Base-by-base conservation (phyloP, 306 rosid genomes). In the Pyrus betulifolia region DNA sequence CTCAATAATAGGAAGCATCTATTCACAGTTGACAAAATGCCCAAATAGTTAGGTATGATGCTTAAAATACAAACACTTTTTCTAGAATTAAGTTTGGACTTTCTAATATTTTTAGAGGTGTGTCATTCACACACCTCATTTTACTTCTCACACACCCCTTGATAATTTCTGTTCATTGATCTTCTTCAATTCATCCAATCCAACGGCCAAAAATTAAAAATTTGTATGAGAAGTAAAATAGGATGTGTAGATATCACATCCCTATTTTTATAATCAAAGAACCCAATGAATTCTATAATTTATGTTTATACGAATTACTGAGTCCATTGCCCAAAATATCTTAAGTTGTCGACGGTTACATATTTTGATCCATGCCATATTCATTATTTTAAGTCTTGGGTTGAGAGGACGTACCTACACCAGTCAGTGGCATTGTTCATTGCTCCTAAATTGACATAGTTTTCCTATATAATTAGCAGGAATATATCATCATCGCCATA, bases 1-100 rank as follows among this genome's bases (percentile, higher is more conserved):
- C 69, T 54, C 77, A 79, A 72, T 55, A 42, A 64, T 79, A 63
- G 51, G 75, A 40, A 28, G 74, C 74, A 72, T 66, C 74, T 65
- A 62, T 61, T 31, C 15, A 63, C 23, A 52, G 59, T 51, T 54
- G 55, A 18, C 68, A 64, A 28, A 44, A 44, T 27, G 45, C 61
- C 25, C 74, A 70, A 30, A 15, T 59, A 14, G 11, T 78, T 12
- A 31, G 49, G 74, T 71, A 33, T 51, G 10, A 62, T 45, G n/a
- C 12, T 9, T 42, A 42, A 42, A 42, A 42, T 42, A 42, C 45
- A 38, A 38, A 42, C 45, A 42, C 14, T 14, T 40, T 54, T 42
- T 40, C 74, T 57, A 14, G 42, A 54, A 15, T 67, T 68, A 28
- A 40, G 54, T 55, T 72, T 23, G 11, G 27, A 55, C 69, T 58